Percentiles rank a stretch among this genome's conserved stretches.
Conservation (phyloP, 2,329 filamentous ascomycete species). For the Cladophialophora yegresii region DNA sequence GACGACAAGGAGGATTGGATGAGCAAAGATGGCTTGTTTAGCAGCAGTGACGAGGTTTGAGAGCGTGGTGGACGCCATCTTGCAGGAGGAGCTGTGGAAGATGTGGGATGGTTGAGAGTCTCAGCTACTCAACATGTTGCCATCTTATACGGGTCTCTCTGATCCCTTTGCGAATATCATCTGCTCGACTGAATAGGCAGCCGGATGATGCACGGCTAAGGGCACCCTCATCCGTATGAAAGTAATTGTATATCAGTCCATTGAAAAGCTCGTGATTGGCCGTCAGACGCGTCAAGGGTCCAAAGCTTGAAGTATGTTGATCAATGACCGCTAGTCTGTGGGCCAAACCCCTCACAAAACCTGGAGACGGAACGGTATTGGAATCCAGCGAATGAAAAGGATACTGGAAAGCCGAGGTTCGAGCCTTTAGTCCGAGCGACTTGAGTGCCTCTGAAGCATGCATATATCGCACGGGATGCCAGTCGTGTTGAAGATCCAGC, state of each 20-base stretch:
- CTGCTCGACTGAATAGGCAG: not conserved
- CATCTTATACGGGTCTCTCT: not conserved
- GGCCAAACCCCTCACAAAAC: not conserved
- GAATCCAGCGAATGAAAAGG: not conserved
- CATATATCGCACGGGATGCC: no score
- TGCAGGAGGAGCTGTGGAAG: not conserved
- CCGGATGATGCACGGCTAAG: not conserved
- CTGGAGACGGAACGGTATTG: no score
- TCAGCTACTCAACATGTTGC: not conserved
- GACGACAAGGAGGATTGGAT: constrained; percentile 1
- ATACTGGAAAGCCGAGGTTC: not conserved
- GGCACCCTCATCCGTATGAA: not conserved
- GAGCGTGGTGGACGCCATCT: not conserved
- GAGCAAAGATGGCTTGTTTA: not conserved
- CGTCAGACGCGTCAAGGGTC: not conserved
- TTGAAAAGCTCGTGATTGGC: not conserved
- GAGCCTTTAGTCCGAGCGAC: not conserved
- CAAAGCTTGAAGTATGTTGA: not conserved
- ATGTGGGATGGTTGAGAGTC: not conserved
- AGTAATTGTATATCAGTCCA: not conserved
- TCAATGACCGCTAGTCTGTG: not conserved
- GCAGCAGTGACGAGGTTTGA: not conserved
- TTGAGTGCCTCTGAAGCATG: not conserved
- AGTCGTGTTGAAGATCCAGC: not conserved
- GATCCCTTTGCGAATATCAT: not conserved